Conservation (phyloP, 2,329 filamentous ascomycete species). For the Nemania sp. region DNA sequence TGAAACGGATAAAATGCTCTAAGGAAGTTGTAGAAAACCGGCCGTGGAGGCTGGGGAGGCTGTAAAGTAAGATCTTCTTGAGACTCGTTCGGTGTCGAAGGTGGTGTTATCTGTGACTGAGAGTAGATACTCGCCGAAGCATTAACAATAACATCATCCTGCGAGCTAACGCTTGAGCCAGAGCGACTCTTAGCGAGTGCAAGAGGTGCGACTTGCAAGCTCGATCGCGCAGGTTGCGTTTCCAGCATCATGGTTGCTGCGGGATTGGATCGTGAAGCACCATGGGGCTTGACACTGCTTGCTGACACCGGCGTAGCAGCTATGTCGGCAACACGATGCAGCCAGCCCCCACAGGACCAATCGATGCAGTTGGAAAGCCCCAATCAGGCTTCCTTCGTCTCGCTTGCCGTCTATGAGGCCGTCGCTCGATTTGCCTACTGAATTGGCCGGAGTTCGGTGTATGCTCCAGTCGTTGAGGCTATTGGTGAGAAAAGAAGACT, state of each 20-base stretch:
- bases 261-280: slow-evolving; percentile 49
- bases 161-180: slow-evolving; percentile 47
- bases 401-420: slow-evolving; percentile 9
- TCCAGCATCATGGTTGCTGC: slow-evolving; percentile 62
- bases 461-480: slow-evolving; percentile 17
- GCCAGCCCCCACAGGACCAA: slow-evolving; percentile 16
- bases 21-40: slow-evolving; percentile 92
- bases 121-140: slow-evolving; percentile 57
- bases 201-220: slow-evolving; percentile 71
- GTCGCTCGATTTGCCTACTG: slow-evolving; percentile 12
- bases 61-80: slow-evolving; percentile 66
- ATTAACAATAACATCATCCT: slow-evolving; percentile 45
- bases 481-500: slow-evolving; percentile 7
- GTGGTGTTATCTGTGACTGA: slow-evolving; percentile 78
- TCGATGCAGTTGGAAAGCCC: slow-evolving; percentile 19
- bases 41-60: slow-evolving; percentile 61
- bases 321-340: slow-evolving; percentile 29
- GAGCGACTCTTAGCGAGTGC: slow-evolving; percentile 61
- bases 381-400: slow-evolving; percentile 15
- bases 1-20: slow-evolving; percentile 95
- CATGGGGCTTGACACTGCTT: slow-evolving; percentile 51
- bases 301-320: slow-evolving; percentile 45
- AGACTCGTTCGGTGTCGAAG: slow-evolving; percentile 77
- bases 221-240: slow-evolving; percentile 64
- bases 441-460: slow-evolving; percentile 14